Evolutionary conservation across 495 filamentous ascomycete genomes (phyloP), one percentile per base, ranked within the genome.

Genomic region (Xylaria castorea): DNA sequence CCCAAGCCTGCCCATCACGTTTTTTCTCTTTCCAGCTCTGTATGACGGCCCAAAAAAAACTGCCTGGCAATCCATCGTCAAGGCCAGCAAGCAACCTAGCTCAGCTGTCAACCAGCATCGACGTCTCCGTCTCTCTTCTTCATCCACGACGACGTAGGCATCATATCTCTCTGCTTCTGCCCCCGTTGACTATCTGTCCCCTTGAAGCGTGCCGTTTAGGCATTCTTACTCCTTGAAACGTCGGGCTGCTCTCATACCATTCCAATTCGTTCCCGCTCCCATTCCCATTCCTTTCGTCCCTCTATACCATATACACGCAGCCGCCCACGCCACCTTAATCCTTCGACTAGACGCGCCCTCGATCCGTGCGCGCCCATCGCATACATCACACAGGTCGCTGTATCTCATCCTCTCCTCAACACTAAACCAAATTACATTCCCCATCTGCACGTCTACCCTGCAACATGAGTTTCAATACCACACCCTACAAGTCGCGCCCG

Each of bases 401-500:
- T 5, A 22, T 50, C 57, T 20, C 57, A 4, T 25, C 20, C 50
- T n/a, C 65, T 18, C 16, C 30, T 22, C 58, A 38, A 18, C 46
- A 25, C 7, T 12, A 20, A 46, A 20, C 25, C 11, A 18, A 20
- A 60, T 22, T 36, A 50, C 14, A 25, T 38, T n/a, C 14, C 67
- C 42, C 62, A 9, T 38, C 42, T 65, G 27, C 53, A 42, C 53
- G 36, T 58, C 16, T 30, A 8, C 14, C 58, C 32, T 36, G 1
- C 74, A 74, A 30, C n/a, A 78, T 80, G 78, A 75, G 68, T 74
- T 71, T 74, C 38, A 74, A 70, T 30, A 68, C 32, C 12, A 80
- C 76, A 18, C 78, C 78, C 58, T 72, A 76, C 55, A 80, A 80
- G 51, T 61, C 76, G 69, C 78, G 78, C 65, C 76, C 78, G 20